These are phyloP conservation scores for Parachlorella kessleri DNA, from an alignment of 139 green algal genomes.

Conservation along the genomic window DNA sequence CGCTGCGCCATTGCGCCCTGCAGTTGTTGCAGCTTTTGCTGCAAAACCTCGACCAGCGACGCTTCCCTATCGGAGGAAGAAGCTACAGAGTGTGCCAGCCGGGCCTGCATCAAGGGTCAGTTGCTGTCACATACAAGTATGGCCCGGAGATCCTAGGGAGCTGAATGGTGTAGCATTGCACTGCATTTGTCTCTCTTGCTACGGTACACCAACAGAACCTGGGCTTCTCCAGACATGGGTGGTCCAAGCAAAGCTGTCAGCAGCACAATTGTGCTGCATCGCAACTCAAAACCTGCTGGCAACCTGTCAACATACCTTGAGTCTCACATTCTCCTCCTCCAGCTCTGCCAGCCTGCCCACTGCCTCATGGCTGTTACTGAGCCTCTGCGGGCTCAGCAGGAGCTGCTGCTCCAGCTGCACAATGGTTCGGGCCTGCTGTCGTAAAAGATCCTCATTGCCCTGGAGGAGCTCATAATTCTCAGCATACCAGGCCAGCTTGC, in stretches of 20 bases:
- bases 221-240: not conserved
- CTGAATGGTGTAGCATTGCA: not conserved
- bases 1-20: not conserved
- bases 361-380: no score
- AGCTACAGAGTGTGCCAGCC: no score
- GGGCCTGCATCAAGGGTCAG: not conserved
- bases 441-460: not conserved
- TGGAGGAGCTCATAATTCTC: no score
- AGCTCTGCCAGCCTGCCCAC: not conserved
- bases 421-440: not conserved
- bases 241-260: no score
- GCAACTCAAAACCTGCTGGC: no score
- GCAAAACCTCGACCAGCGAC: not conserved
- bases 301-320: not conserved
- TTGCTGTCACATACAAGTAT: not conserved
- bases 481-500: no score
- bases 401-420: not conserved
- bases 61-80: no score
- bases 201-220: not conserved
- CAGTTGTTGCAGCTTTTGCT: not conserved
- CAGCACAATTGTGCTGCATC: no score
- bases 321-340: not conserved
- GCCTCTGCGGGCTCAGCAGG: not conserved
- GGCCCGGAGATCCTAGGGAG: not conserved
- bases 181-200: not conserved